These are phyloP conservation scores for Candida glucosophila DNA, from an alignment of 1,139 yeast genomes.

Conservation along the genomic window DNA sequence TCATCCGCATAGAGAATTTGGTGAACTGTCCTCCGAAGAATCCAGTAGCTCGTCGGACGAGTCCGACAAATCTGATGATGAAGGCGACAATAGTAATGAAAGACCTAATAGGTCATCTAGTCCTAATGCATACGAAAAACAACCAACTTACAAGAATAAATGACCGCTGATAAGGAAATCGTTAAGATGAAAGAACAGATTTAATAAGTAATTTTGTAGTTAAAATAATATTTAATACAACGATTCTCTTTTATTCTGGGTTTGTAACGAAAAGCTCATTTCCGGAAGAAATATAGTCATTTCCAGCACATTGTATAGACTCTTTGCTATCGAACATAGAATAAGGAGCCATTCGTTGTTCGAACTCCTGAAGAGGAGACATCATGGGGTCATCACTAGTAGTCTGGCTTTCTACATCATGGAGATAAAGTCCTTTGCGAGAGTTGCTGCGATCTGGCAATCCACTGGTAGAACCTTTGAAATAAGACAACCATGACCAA, in stretches of 20 bases:
- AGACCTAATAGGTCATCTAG: constrained; percentile 13
- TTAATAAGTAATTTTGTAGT: background rate
- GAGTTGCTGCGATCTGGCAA: constrained; percentile 24
- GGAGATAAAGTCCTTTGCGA: constrained; percentile 19
- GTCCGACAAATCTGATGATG: constrained; percentile 7
- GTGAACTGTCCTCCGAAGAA: constrained; percentile 35
- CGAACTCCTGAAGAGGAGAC: constrained; percentile 49
- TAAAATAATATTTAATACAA: background rate
- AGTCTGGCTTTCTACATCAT: constrained; percentile 7
- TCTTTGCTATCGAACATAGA: constrained; percentile 51
- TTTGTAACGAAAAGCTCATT: constrained; percentile 64
- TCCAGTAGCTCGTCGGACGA: constrained; percentile 29
- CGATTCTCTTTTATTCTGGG: constrained; percentile 25
- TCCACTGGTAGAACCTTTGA: constrained; percentile 15
- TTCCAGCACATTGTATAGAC: constrained; percentile 63
- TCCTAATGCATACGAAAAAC: constrained; percentile 72
- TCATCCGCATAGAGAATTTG: constrained; percentile 74
- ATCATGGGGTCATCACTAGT: constrained; percentile 7
- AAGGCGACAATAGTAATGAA: constrained; percentile 5
- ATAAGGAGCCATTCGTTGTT: constrained; percentile 61
- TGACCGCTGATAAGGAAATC: too few relatives aligned
- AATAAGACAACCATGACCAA: constrained; percentile 25
- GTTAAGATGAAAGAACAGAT: constrained; percentile 13
- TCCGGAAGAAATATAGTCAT: constrained; percentile 67
- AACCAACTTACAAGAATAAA: constrained; percentile 47